Evolutionary conservation across 805 yeast genomes (phyloP).

Genomic region (Clavispora phyllophila): DNA sequence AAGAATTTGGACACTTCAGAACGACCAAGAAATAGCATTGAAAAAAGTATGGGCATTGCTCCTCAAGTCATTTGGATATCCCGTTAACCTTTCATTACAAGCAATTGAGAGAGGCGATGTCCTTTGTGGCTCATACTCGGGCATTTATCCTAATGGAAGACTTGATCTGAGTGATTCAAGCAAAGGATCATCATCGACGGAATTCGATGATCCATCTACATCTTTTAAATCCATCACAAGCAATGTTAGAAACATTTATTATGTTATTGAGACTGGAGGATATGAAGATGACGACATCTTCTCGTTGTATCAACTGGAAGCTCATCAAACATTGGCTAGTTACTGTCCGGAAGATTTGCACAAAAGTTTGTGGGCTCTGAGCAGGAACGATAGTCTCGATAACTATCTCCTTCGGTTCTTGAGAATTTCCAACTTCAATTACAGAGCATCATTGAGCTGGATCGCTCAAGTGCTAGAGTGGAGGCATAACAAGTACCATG

Average conservation of each 20-base stretch:
- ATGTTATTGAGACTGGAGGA: constrained; percentile 7
- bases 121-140: neutral
- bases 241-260: constrained; percentile 5
- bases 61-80: constrained; percentile 11
- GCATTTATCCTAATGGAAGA: neutral
- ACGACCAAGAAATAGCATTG: constrained; percentile 10
- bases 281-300: constrained; percentile 2
- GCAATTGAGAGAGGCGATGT: neutral
- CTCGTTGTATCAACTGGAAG: constrained; percentile 5
- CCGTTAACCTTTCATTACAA: constrained; percentile 1
- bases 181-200: neutral
- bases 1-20: constrained; percentile 7
- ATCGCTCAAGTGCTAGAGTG: constrained; percentile 7
- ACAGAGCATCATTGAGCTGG: constrained; percentile 5
- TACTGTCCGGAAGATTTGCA: constrained; percentile 11
- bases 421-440: constrained; percentile 5
- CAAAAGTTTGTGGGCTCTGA: constrained; percentile 8
- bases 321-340: constrained; percentile 1
- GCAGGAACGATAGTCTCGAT: constrained; percentile 8
- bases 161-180: neutral
- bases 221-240: neutral
- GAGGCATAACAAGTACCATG: constrained; percentile 5
- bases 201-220: neutral
- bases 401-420: constrained; percentile 8
- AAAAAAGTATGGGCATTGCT: constrained; percentile 12